Base-by-base conservation (phyloP, 1,284 basidiomycete species). In the Leccinum insolens region DNA sequence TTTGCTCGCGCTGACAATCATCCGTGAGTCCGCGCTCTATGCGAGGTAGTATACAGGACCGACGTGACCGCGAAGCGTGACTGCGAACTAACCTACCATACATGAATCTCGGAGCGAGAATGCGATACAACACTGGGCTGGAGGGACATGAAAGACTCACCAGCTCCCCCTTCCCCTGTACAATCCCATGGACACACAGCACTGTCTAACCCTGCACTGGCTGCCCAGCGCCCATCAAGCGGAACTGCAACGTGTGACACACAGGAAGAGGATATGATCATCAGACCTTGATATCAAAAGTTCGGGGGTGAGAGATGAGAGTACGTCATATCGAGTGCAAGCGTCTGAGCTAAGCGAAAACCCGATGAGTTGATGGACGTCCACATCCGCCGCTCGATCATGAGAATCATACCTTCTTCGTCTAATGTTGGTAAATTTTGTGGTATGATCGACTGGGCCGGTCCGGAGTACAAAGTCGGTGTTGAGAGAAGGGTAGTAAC, bases 161-260 rank as follows among this genome's bases (percentile, higher is more conserved):
- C 68, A 2, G 70, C 64, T 65, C 71, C 34, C 34, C 34, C 34
- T 34, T 34, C 72, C 25, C 78, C 77, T 3, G 76, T 76, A 39
- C 78, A 80, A 62, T 98, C 95, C 97, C 97, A 99, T n/a, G 99
- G 81, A 70, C 96, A 91, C 70, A 99, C 92, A 65, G 91, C 92
- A 74, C 90, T 94, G 78, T 99, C 97, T 84, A 94, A 99, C 17
- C 93, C 93, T 3, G 95, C 96, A 65, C 91, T 94, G 11, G 96
- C 97, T 37, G 95, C 92, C 86, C 91, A 93, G 41, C 94, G 85
- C 2, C 95, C 96, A 79, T 99, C 96, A 20, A 97, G 96, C 44
- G 94, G 96, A 80, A 99, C 99, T 1, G 89, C 91, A 64, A 99
- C 97, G 76, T 99, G 96, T 65, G 95, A 93, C 61, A 99, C 96